These are phyloP conservation scores for Amanita molliuscula DNA, from an alignment of 768 basidiomycete genomes.

Conservation along the genomic window DNA sequence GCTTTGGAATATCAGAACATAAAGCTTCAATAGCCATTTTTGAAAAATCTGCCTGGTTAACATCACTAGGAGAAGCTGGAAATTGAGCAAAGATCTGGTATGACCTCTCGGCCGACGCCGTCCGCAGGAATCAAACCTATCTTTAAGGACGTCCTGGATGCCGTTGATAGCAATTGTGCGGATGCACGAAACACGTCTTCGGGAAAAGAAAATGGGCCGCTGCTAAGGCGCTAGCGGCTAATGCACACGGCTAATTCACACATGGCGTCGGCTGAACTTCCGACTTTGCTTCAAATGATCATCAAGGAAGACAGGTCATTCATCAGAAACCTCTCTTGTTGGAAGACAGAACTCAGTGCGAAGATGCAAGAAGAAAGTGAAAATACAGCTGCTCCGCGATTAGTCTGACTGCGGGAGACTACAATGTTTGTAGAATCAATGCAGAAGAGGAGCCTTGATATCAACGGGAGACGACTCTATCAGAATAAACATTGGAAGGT, in stretches of 20 bases:
- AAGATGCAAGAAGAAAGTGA: too few species aligned
- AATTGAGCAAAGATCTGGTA: conserved; percentile 18
- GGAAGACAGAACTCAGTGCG: too few species aligned
- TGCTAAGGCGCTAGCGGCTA: too few species aligned
- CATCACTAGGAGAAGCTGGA: conserved; percentile 5
- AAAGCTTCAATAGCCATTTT: conserved; percentile 78
- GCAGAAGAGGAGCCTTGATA: too few species aligned
- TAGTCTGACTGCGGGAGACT: too few species aligned
- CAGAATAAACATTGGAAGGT: conserved; percentile 3
- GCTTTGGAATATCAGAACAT: conserved; percentile 84
- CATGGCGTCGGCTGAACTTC: too few species aligned
- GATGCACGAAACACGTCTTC: conserved; percentile 37
- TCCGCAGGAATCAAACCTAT: conserved; percentile 96
- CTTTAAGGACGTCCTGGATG: conserved; percentile 49
- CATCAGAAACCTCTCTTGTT: too few species aligned
- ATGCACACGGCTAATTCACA: too few species aligned
- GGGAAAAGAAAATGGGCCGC: background rate
- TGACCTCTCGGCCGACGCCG: conserved; percentile 88
- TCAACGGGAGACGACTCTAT: background rate
- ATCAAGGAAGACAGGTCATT: too few species aligned
- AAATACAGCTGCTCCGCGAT: too few species aligned
- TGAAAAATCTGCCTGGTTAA: conserved; percentile 70
- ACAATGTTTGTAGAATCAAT: too few species aligned
- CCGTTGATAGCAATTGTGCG: conserved; percentile 41
- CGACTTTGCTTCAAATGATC: too few species aligned